These are phyloP conservation scores for Phaeomoniella chlamydospora DNA, from an alignment of 2,329 filamentous ascomycete species.

Conservation along the genomic window DNA sequence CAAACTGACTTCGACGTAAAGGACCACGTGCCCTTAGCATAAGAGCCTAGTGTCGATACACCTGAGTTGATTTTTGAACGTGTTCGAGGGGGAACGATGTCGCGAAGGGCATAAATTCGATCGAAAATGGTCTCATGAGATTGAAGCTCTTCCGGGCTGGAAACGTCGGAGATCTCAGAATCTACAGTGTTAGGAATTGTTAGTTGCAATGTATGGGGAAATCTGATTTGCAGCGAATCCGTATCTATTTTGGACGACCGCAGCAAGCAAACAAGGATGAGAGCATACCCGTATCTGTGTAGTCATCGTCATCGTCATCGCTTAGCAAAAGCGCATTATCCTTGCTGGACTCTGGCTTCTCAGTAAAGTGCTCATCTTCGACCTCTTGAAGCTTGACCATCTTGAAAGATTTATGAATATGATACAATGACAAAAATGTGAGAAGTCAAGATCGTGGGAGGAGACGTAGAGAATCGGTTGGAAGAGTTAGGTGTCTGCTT, in stretches of 20 bases:
- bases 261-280: no score
- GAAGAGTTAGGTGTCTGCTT: not conserved
- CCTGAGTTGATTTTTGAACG: constrained; percentile 53
- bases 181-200: constrained; percentile 32
- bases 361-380: constrained; percentile 85
- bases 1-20: constrained; percentile 80
- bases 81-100: constrained; percentile 61
- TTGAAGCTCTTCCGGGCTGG: constrained; percentile 42
- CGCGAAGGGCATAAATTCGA: constrained; percentile 56
- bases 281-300: constrained; percentile 73
- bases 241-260: no score
- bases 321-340: constrained; percentile 37
- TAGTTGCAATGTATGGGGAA: constrained; percentile 3
- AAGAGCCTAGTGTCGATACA: constrained; percentile 28
- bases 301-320: constrained; percentile 62
- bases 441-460: not conserved
- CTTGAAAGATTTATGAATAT: constrained; percentile 6
- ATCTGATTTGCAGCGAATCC: no score
- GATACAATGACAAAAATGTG: no score
- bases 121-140: constrained; percentile 50
- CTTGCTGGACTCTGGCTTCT: constrained; percentile 48
- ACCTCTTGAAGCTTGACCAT: constrained; percentile 98
- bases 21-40: constrained; percentile 29
- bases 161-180: constrained; percentile 72
- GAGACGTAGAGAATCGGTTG: not conserved